A percentile compares a stretch with the other conserved stretches of the same genome.
Conservation (phyloP, 305 asterid species). For the Solanum chacoense region DNA sequence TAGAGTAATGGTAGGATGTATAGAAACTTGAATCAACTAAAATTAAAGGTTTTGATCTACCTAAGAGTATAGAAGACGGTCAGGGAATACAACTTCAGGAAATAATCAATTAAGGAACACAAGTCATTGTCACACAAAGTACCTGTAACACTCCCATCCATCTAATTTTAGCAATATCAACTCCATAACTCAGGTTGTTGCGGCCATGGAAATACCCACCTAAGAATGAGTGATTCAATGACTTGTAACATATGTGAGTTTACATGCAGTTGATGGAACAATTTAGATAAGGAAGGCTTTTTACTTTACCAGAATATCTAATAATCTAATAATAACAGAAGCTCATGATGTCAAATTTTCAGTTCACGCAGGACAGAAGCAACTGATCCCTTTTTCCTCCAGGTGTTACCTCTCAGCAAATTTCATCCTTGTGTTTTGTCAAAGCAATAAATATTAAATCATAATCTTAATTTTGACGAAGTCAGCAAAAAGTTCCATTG, state of each 20-base stretch:
- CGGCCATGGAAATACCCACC: slow-evolving; percentile 90
- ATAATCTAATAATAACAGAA: background rate
- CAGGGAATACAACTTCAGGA: background rate
- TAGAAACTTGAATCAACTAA: background rate
- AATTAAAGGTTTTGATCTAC: background rate
- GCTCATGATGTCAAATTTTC: background rate
- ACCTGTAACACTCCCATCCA: slow-evolving; percentile 91
- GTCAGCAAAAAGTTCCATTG: background rate
- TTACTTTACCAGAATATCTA: background rate
- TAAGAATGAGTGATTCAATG: slow-evolving; percentile 15
- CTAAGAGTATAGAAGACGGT: background rate
- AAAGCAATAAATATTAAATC: background rate
- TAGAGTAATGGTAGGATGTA: background rate
- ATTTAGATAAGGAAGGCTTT: background rate
- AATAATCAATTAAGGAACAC: background rate
- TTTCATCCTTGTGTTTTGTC: background rate
- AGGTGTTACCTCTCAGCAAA: background rate
- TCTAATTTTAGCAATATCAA: slow-evolving; percentile 57
- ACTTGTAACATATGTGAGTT: background rate
- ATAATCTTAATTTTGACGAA: background rate
- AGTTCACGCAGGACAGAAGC: background rate
- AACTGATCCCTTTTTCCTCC: background rate
- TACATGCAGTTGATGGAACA: background rate
- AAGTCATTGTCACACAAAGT: slow-evolving; percentile 9
- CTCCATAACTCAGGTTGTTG: slow-evolving; percentile 54